Percentiles rank a stretch among this genome's conserved stretches.
Conservation (phyloP, 139 green algal genomes). For the Mychonastes homosphaera region DNA sequence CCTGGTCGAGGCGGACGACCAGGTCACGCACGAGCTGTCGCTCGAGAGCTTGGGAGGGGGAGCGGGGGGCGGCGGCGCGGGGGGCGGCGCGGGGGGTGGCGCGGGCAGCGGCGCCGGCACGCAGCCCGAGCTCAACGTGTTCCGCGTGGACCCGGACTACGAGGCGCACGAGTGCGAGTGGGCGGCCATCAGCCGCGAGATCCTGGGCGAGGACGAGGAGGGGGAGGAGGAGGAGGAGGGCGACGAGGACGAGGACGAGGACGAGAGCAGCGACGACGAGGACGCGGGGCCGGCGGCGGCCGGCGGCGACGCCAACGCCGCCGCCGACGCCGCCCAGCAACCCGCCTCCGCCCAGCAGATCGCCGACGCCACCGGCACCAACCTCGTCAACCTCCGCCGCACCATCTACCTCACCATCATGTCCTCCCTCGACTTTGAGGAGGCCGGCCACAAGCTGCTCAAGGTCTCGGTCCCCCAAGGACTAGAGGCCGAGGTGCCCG, state of each 20-base stretch:
- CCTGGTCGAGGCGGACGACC: slow-evolving; percentile 88
- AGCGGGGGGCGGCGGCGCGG: slow-evolving; percentile 8
- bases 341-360: too few relatives aligned
- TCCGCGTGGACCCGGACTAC: slow-evolving; percentile 66
- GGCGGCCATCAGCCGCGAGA: slow-evolving; percentile 69
- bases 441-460: slow-evolving; percentile 99
- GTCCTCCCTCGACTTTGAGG: slow-evolving; percentile 93
- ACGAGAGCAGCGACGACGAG: slow-evolving; percentile 21
- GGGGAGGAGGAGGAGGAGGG: slow-evolving; percentile 26
- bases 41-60: slow-evolving; percentile 62
- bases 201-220: slow-evolving; percentile 70
- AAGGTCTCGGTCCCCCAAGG: slow-evolving; percentile 73
- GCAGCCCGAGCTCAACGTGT: slow-evolving; percentile 80
- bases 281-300: background rate
- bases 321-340: too few relatives aligned
- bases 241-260: slow-evolving; percentile 25
- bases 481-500: slow-evolving; percentile 77
- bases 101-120: background rate
- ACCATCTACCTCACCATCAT: slow-evolving; percentile 99
- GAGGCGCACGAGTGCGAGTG: slow-evolving; percentile 70
- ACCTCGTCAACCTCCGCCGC: slow-evolving; percentile 92
- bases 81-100: background rate
- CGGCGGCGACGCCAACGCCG: too few relatives aligned
- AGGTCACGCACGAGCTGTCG: slow-evolving; percentile 88
- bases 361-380: slow-evolving; percentile 63